Evolutionary conservation across 305 asterid species (phyloP).

Genomic region (Fraxinus greggii): DNA sequence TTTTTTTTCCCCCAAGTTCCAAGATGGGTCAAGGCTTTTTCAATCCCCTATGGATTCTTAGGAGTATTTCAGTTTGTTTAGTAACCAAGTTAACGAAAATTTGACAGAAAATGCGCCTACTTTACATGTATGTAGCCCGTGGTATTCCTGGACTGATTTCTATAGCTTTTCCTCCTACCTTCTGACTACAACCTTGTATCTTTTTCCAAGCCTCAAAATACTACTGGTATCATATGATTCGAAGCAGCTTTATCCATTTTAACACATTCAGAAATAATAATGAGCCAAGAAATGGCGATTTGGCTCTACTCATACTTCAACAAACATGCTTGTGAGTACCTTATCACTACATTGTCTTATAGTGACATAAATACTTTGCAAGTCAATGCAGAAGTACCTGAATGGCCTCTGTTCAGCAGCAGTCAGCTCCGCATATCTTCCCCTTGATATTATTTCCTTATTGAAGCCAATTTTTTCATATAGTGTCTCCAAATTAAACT

Average conservation of each 20-base stretch:
- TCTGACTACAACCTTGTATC: background rate
- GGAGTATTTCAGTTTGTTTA: background rate
- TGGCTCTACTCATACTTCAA: background rate
- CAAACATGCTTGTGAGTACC: background rate
- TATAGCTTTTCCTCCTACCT: background rate
- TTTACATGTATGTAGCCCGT: background rate
- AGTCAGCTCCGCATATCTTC: conserved; percentile 76
- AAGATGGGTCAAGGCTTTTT: background rate
- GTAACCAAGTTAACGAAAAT: background rate
- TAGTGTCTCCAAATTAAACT: conserved; percentile 71
- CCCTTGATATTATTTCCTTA: conserved; percentile 82
- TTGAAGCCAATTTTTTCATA: conserved; percentile 85
- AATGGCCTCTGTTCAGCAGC: conserved; percentile 88
- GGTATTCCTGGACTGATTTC: background rate
- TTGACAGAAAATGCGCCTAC: background rate
- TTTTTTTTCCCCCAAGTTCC: background rate
- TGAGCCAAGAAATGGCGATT: background rate
- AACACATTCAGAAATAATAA: background rate
- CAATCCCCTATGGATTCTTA: background rate
- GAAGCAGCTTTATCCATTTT: background rate
- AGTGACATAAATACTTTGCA: background rate
- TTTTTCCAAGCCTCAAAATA: background rate
- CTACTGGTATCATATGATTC: background rate
- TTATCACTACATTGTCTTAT: background rate
- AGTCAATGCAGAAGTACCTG: conserved; percentile 44